phyloP scores from a whole-genome alignment of 148 eudicot genomes.

The Cornus controversa region DNA sequence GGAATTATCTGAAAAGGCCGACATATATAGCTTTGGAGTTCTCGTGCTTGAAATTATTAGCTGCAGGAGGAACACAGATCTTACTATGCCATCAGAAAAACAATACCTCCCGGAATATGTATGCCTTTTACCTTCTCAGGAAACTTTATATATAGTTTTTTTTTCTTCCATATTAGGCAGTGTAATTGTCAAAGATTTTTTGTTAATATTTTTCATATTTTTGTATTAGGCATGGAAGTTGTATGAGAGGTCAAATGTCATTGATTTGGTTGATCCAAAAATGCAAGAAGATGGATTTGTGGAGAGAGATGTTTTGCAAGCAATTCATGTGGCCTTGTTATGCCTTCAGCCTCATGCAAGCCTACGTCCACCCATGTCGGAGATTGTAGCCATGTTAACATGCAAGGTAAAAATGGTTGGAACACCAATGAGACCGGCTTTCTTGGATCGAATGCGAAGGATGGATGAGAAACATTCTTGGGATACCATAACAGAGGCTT shows the following conservation, averaged over 20 bases:
- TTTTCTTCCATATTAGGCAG: neutral
- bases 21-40: constrained; percentile 51
- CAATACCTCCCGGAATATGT: constrained; percentile 59
- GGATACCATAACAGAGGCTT: constrained; percentile 29
- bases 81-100: constrained; percentile 39
- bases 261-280: constrained; percentile 38
- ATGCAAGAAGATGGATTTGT: constrained; percentile 33
- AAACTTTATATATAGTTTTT: neutral
- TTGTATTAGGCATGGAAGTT: constrained; percentile 44
- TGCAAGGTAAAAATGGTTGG: constrained; percentile 18
- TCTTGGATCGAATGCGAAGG: constrained; percentile 28
- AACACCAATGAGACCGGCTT: constrained; percentile 34
- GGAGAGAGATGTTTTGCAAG: constrained; percentile 40
- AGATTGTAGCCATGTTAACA: constrained; percentile 37
- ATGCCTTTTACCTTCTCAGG: neutral
- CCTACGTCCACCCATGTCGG: constrained; percentile 49
- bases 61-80: constrained; percentile 47
- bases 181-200: neutral
- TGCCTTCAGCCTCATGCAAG: constrained; percentile 45
- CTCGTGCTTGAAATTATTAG: constrained; percentile 45
- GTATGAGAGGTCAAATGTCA: constrained; percentile 35
- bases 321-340: constrained; percentile 36
- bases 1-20: constrained; percentile 51
- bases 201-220: neutral
- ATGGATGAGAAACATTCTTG: constrained; percentile 25